Base-by-base conservation (phyloP, 2,329 filamentous ascomycete genomes). In the Cladophialophora exuberans region DNA sequence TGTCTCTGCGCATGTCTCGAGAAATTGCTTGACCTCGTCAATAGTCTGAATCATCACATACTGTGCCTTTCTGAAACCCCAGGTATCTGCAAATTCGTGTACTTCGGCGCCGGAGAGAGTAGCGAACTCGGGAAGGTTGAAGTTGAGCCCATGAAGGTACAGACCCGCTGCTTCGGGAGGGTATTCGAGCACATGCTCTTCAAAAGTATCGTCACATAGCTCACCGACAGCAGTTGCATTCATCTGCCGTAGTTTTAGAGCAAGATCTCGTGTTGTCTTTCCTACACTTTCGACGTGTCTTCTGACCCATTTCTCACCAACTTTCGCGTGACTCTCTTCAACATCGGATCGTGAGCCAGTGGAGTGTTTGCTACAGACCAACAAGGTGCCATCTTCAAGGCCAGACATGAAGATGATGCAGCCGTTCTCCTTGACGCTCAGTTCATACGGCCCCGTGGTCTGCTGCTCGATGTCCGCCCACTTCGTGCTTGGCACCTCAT, bases 311-410 rank as follows among this genome's bases (percentile, higher is more conserved):
- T 74, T 74, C 76, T 97, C 92, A 41, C 93, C 94, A 3, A 85
- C 90, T 55, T 82, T 79, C 2, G 94, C 90, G 76, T 99, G 94
- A 73, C 90, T 97, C 54, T 88, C 62, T 25, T 85, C 80, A 4
- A 78, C 74, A 67, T 95, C 90, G 18, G 73, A 73, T n/a, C 93
- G 83, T 20, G 83, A 78, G 5, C 94, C 94, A 0, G 92, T 97
- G 0, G 94, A 97, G 71, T 99, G 94, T 70, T 99, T 99, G 79
- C 93, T 97, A 82, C 93, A 97, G n/a, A 99, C 92, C 6, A 99
- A 78, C 7, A 99, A 78, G 1, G 89, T 90, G 30, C 84, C 92
- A 66, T 97, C 92, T 66, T 95, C 89, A 18, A 99, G 79, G 11
- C 92, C 94, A 13, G 91, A 87, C 39, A 99, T 85, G 76, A 99